Evolutionary conservation across 805 yeast genomes (phyloP).

Genomic region (Candida pseudofarinosa): DNA sequence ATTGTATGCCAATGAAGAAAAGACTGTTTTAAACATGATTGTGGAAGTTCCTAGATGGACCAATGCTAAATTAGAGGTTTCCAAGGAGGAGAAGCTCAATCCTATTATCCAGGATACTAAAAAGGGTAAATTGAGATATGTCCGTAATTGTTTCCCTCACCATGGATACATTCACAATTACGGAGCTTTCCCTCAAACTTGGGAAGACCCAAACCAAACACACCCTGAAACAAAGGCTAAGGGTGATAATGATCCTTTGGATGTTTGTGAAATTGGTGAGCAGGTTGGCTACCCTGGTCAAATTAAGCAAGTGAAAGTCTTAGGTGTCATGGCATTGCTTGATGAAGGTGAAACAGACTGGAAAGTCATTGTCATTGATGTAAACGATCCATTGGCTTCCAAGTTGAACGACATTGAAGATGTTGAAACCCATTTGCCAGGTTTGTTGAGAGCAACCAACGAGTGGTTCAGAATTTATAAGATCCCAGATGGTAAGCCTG

Average conservation of each 20-base stretch:
- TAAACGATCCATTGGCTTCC: conserved; percentile 59
- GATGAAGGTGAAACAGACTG: conserved; percentile 98
- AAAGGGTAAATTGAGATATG: conserved; percentile 94
- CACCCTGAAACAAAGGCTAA: conserved; percentile 55
- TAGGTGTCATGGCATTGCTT: conserved; percentile 74
- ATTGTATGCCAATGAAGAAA: conserved; percentile 88
- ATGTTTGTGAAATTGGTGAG: conserved; percentile 52
- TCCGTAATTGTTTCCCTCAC: conserved; percentile 97
- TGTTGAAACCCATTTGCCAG: conserved; percentile 65
- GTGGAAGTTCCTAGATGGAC: conserved; percentile 99
- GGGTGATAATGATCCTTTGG: conserved; percentile 96
- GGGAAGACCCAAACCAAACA: conserved; percentile 70
- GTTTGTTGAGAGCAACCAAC: conserved; percentile 62
- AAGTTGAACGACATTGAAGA: conserved; percentile 62
- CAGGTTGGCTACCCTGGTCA: conserved; percentile 46
- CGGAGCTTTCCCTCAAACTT: conserved; percentile 96
- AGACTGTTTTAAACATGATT: conserved; percentile 72
- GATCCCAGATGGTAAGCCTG: conserved; percentile 76
- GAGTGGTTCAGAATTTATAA: conserved; percentile 84
- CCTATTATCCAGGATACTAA: conserved; percentile 97
- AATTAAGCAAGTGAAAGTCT: conserved; percentile 59
- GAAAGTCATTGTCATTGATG: conserved; percentile 75
- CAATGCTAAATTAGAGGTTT: conserved; percentile 93
- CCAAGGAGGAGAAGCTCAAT: conserved; percentile 77
- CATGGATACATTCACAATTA: conserved; percentile 98